phyloP scores from a whole-genome alignment of 495 filamentous ascomycete genomes.

The Elasticomyces elasticus region DNA sequence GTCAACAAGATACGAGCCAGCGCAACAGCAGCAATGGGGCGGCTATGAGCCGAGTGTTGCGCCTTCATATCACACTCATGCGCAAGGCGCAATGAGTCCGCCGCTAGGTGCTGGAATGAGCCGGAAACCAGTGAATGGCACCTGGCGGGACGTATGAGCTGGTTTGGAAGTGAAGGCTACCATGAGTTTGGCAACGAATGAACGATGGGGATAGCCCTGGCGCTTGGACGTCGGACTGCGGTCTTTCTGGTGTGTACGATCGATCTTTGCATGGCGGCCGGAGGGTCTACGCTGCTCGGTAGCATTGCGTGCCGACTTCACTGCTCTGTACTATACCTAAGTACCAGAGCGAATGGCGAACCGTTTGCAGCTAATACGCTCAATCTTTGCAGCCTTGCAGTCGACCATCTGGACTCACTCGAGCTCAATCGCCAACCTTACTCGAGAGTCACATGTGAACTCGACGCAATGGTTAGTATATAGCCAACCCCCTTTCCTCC shows the following conservation, averaged over 20 bases:
- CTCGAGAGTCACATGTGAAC: too few relatives aligned
- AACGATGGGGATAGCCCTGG: background rate
- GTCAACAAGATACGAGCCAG: conserved; percentile 7
- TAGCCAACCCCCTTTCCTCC: too few relatives aligned
- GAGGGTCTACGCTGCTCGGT: background rate
- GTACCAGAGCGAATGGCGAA: background rate
- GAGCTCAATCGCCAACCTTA: too few relatives aligned
- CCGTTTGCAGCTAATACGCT: background rate
- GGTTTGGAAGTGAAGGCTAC: background rate
- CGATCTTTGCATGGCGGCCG: background rate
- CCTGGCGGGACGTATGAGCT: conserved; percentile 28
- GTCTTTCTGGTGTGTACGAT: background rate
- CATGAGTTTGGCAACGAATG: background rate
- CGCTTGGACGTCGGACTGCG: background rate
- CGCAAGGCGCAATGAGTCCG: conserved; percentile 10
- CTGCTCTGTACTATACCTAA: background rate
- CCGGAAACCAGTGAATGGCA: conserved; percentile 27
- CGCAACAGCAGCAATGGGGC: conserved; percentile 6
- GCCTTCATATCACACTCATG: conserved; percentile 8
- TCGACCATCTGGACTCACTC: too few relatives aligned
- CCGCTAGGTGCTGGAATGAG: conserved; percentile 8
- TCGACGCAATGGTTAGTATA: too few relatives aligned
- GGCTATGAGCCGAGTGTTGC: conserved; percentile 10
- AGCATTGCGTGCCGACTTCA: background rate
- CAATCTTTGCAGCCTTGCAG: too few relatives aligned